Conservation (phyloP, 2,329 filamentous ascomycete genomes). For the Shiraia sp. region DNA sequence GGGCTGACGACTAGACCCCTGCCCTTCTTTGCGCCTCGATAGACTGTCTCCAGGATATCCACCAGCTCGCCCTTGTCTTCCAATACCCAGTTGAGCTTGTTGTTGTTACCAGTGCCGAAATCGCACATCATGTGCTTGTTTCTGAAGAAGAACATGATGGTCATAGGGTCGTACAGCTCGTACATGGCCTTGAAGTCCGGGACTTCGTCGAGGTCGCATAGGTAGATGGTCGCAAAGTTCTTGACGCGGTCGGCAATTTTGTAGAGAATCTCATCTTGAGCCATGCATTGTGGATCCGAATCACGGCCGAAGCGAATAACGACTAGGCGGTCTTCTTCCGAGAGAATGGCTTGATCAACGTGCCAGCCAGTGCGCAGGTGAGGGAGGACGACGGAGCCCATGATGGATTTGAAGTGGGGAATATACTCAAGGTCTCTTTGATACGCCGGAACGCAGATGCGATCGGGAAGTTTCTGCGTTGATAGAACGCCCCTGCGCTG, state of each 20-base stretch:
- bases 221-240: conserved; percentile 84
- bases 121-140: conserved; percentile 99
- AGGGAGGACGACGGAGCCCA: conserved; percentile 88
- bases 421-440: too few relatives aligned
- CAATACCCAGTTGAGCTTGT: conserved; percentile 94
- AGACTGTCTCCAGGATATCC: conserved; percentile 97
- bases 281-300: conserved; percentile 78
- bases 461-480: too few relatives aligned
- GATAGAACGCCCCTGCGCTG: too few relatives aligned
- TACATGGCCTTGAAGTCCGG: conserved; percentile 89
- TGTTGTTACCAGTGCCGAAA: conserved; percentile 96
- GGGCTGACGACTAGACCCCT: conserved; percentile 94
- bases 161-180: conserved; percentile 84
- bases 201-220: conserved; percentile 76
- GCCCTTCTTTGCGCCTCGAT: conserved; percentile 97
- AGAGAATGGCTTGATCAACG: conserved; percentile 87
- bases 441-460: too few relatives aligned
- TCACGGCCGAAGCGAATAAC: conserved; percentile 93
- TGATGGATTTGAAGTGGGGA: conserved; percentile 43
- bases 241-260: conserved; percentile 91
- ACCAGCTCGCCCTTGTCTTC: conserved; percentile 99
- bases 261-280: conserved; percentile 91
- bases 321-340: conserved; percentile 84
- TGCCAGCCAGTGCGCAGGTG: conserved; percentile 95
- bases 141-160: conserved; percentile 96